phyloP scores from a whole-genome alignment of 306 rosid genomes.

The Corylus americana region DNA sequence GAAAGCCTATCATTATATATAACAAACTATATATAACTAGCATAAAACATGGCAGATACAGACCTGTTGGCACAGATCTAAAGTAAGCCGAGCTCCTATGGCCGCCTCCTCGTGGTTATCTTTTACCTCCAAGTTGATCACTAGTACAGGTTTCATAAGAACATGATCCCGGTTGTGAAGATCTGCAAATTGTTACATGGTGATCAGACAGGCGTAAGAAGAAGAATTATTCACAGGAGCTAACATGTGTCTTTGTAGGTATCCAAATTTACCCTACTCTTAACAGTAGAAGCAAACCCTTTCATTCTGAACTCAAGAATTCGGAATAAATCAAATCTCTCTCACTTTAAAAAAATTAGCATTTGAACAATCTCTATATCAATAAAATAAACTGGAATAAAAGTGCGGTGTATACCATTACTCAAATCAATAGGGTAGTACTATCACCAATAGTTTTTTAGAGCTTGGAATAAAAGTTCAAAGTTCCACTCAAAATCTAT shows the following conservation, averaged over 20 bases:
- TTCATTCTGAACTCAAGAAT: too few relatives aligned
- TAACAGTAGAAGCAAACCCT: too few relatives aligned
- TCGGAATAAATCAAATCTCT: neutral
- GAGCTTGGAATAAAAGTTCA: neutral
- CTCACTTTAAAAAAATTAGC: neutral
- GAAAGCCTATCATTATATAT: constrained; percentile 5
- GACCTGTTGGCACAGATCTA: constrained; percentile 84
- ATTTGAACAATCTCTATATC: neutral
- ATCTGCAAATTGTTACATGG: constrained; percentile 50
- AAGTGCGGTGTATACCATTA: too few relatives aligned
- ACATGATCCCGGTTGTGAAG: constrained; percentile 73
- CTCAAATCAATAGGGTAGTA: neutral
- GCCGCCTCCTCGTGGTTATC: constrained; percentile 99
- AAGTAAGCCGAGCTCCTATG: constrained; percentile 73
- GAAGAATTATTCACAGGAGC: neutral
- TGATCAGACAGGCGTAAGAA: constrained; percentile 16
- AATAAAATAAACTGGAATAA: too few relatives aligned
- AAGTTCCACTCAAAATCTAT: neutral
- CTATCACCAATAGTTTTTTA: neutral
- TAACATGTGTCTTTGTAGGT: neutral
- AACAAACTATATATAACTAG: constrained; percentile 3
- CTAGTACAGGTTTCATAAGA: constrained; percentile 66
- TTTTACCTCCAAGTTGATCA: constrained; percentile 93
- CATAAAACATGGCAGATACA: constrained; percentile 15
- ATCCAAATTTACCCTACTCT: neutral